phyloP scores from a whole-genome alignment of 345 rosid species.

The Limnanthes douglasii region DNA sequence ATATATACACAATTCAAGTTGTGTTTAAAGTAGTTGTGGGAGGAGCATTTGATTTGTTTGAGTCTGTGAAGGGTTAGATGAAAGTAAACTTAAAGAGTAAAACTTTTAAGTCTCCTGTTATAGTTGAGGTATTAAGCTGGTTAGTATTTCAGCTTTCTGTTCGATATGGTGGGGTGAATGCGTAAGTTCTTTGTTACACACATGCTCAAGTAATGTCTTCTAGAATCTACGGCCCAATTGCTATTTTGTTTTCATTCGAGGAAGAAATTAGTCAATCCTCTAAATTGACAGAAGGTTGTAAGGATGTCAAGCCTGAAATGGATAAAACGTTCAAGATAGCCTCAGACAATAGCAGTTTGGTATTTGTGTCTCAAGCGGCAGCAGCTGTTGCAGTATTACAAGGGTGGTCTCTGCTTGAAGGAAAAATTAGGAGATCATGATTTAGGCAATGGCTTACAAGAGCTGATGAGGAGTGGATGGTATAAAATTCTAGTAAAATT shows the following conservation, averaged over 20 bases:
- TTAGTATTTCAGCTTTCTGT: slow-evolving; percentile 55
- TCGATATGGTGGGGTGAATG: slow-evolving; percentile 52
- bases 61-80: slow-evolving; percentile 3
- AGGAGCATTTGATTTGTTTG: slow-evolving; percentile 38
- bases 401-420: slow-evolving; percentile 63
- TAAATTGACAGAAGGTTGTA: slow-evolving; percentile 7
- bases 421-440: slow-evolving; percentile 34
- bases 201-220: slow-evolving; percentile 36
- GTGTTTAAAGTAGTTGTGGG: slow-evolving; percentile 41
- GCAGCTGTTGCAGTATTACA: slow-evolving; percentile 77
- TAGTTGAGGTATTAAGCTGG: slow-evolving; percentile 49
- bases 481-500: too few relatives aligned
- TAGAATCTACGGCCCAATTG: slow-evolving; percentile 24
- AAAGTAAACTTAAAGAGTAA: slow-evolving; percentile 11
- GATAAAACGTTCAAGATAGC: slow-evolving; percentile 12
- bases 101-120: slow-evolving; percentile 30
- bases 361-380: slow-evolving; percentile 66
- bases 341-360: slow-evolving; percentile 14
- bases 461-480: slow-evolving; percentile 63
- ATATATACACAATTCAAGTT: slow-evolving; percentile 34
- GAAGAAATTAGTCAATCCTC: slow-evolving; percentile 5
- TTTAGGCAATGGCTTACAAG: slow-evolving; percentile 25
- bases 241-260: slow-evolving; percentile 18
- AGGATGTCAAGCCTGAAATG: slow-evolving; percentile 14
- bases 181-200: slow-evolving; percentile 42